phyloP scores from a whole-genome alignment of 2,329 filamentous ascomycete genomes.

The Calonectria naviculata region DNA sequence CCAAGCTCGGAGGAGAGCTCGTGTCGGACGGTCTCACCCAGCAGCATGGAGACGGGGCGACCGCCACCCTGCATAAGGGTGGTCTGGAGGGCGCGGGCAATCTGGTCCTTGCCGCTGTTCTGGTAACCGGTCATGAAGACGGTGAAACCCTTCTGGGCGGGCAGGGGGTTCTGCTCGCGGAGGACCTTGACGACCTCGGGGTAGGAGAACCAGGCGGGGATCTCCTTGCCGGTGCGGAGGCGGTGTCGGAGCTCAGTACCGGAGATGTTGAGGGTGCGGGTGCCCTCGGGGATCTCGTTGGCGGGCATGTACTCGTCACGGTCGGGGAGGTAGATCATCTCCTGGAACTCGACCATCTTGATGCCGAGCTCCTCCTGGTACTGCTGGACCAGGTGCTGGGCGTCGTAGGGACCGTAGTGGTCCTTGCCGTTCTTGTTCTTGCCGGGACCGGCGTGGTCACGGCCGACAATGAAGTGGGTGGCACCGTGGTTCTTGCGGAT shows the following conservation, averaged over 20 bases:
- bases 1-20: constrained; percentile 96
- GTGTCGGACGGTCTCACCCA: constrained; percentile 93
- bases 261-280: constrained; percentile 89
- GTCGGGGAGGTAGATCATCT: constrained; percentile 99
- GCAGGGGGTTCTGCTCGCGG: constrained; percentile 93
- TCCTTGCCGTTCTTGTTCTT: constrained; percentile 98
- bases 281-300: constrained; percentile 86
- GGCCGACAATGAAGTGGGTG: constrained; percentile 98
- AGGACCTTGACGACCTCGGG: constrained; percentile 97
- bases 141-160: constrained; percentile 94
- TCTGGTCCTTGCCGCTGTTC: constrained; percentile 97
- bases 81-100: constrained; percentile 94
- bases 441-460: constrained; percentile 97
- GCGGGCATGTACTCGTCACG: constrained; percentile 95
- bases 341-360: constrained; percentile 98
- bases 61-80: constrained; percentile 98
- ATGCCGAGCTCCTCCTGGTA: constrained; percentile 97
- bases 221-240: constrained; percentile 90
- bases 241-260: constrained; percentile 92
- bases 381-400: constrained; percentile 95
- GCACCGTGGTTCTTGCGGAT: constrained; percentile 99
- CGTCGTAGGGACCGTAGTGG: constrained; percentile 98
- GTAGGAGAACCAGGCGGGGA: constrained; percentile 99
- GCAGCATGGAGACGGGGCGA: constrained; percentile 90
- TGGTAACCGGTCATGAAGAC: constrained; percentile 97